These are phyloP conservation scores for Byssothecium circinans DNA, from an alignment of 2,329 filamentous ascomycete genomes.

Conservation along the genomic window DNA sequence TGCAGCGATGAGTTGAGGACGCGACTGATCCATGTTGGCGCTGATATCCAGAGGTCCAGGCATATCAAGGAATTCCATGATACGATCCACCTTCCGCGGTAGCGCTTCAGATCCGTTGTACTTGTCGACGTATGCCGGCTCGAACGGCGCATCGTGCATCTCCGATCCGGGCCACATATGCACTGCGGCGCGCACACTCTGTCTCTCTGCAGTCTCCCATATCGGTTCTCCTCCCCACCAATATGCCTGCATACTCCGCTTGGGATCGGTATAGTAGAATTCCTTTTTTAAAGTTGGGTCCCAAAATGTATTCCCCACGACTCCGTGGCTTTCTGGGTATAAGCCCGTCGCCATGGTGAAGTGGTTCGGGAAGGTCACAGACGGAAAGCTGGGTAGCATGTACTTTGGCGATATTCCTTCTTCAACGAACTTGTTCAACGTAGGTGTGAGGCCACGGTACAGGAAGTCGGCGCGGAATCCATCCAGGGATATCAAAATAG, in stretches of 20 bases:
- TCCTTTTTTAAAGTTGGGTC: slow-evolving; percentile 74
- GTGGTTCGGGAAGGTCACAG: slow-evolving; percentile 93
- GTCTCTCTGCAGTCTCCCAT: slow-evolving; percentile 88
- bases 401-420: slow-evolving; percentile 87
- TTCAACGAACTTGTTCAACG: slow-evolving; percentile 74
- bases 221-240: slow-evolving; percentile 97
- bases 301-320: slow-evolving; percentile 95
- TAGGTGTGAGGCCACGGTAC: slow-evolving; percentile 78
- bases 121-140: slow-evolving; percentile 80
- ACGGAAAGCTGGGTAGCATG: slow-evolving; percentile 93
- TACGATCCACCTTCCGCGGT: slow-evolving; percentile 72
- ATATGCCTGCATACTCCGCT: slow-evolving; percentile 74
- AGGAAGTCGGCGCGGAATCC: slow-evolving; percentile 96
- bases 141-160: slow-evolving; percentile 73
- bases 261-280: slow-evolving; percentile 83
- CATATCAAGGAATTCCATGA: slow-evolving; percentile 81
- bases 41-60: slow-evolving; percentile 68
- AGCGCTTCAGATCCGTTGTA: slow-evolving; percentile 79
- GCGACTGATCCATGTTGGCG: slow-evolving; percentile 53
- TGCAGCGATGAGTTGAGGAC: slow-evolving; percentile 88
- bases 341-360: slow-evolving; percentile 91
- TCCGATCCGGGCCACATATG: slow-evolving; percentile 99
- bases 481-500: slow-evolving; percentile 89
- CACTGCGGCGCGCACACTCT: slow-evolving; percentile 76
- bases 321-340: slow-evolving; percentile 88